Base-by-base conservation (phyloP, 140 eudicot species). In the Erigeron philadelphicus region DNA sequence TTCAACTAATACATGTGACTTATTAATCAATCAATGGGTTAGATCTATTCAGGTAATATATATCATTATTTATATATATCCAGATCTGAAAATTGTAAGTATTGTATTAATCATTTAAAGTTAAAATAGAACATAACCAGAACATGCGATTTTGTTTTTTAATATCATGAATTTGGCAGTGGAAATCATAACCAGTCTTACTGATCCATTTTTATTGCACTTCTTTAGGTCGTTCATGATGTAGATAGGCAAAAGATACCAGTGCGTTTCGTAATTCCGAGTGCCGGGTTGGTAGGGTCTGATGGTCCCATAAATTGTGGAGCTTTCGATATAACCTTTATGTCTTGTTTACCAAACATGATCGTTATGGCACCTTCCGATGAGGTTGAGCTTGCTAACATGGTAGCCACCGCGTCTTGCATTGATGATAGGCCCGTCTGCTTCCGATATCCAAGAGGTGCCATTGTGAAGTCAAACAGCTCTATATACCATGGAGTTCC, bases 271-370 rank as follows among this genome's bases (percentile, higher is more conserved):
- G 95, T 81, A 59, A 84, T 91, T 40, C 80, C 97, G n/a, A 79
- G 95, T 79, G 97, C 96, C 12, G 97, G 97, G 70, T 78, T 91
- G 53, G 96, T 91, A 8, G 97, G 97, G 5, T 84, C 96, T 9
- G 96, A 88, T 44, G 97, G 97, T 44, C 88, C 97, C 15, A 70
- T 79, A 35, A 87, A 84, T 21, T 78, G 87, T 74, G 97, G 97
- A 70, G 77, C 95, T 62, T 91, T 91, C 76, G 96, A 91, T 73
- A 78, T 91, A 61, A 81, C 96, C 21, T 88, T 81, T 49, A 91
- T 91, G 97, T 88, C 97, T 11, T 88, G 97, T 80, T 86, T 91
- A 74, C 97, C 97, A 53, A 91, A 91, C 72, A 91, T 91, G 96
- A 82, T 91, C 50, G 97, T 91, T 62, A 91, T 91, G 97, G 96